Conservation (phyloP, 345 rosid species). For the Mangifera indica region DNA sequence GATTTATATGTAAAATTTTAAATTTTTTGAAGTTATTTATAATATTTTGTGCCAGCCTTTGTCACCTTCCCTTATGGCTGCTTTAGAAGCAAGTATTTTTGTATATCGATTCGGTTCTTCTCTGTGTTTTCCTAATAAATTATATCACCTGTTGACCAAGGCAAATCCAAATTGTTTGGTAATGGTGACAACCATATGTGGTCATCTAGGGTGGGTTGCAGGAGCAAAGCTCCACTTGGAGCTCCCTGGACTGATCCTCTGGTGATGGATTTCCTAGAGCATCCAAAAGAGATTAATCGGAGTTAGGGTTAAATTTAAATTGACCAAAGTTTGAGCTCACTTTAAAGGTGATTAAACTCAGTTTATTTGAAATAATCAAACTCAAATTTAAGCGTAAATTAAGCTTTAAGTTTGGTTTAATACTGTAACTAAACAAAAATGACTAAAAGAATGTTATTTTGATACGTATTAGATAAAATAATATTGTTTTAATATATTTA, state of each 20-base stretch:
- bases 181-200: slow-evolving; percentile 83
- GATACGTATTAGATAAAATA: too few relatives aligned
- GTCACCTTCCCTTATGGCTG: neutral
- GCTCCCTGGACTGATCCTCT: slow-evolving; percentile 85
- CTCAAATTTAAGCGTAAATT: too few relatives aligned
- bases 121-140: neutral
- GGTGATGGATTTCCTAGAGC: slow-evolving; percentile 77
- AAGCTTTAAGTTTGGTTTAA: too few relatives aligned
- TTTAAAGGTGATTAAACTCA: slow-evolving; percentile 26
- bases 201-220: slow-evolving; percentile 91
- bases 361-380: too few relatives aligned
- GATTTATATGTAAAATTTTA: too few relatives aligned
- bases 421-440: too few relatives aligned
- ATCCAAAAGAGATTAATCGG: slow-evolving; percentile 44
- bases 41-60: too few relatives aligned
- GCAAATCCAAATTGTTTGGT: slow-evolving; percentile 75
- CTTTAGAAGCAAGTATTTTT: too few relatives aligned
- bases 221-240: slow-evolving; percentile 66
- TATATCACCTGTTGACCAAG: slow-evolving; percentile 30
- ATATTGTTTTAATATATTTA: too few relatives aligned
- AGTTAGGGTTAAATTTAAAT: neutral
- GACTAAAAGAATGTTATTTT: too few relatives aligned
- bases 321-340: slow-evolving; percentile 23
- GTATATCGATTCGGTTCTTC: too few relatives aligned
- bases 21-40: too few relatives aligned